Evolutionary conservation across 768 basidiomycete genomes (phyloP).

Genomic region (Termitomyces sp.): DNA sequence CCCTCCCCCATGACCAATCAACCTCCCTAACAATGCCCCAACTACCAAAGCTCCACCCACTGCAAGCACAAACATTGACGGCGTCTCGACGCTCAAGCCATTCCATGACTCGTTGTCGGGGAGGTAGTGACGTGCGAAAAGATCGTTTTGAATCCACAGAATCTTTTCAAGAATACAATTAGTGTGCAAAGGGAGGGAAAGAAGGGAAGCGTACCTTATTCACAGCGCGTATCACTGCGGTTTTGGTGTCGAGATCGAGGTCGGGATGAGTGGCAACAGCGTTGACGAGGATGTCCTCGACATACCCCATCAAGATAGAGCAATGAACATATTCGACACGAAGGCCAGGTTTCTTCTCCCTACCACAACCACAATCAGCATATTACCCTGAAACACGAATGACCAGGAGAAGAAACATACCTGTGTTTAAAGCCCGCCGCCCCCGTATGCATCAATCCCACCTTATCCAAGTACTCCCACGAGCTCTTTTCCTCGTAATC

Average conservation of each 20-base stretch:
- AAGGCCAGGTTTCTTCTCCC: conserved; percentile 23
- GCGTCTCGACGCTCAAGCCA: not conserved
- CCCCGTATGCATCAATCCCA: conserved; percentile 46
- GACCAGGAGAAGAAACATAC: conserved; percentile 17
- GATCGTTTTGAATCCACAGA: conserved; percentile 43
- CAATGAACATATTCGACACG: conserved; percentile 35
- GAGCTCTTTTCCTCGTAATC: conserved; percentile 35
- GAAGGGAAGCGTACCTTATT: conserved; percentile 31
- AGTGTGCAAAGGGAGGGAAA: not conserved
- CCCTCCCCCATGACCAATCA: not conserved
- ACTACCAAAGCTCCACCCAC: not conserved
- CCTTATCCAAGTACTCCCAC: conserved; percentile 43
- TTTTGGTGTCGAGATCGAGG: conserved; percentile 29
- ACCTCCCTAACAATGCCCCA: not conserved
- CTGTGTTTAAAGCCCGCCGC: conserved; percentile 36
- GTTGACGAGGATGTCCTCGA: conserved; percentile 38
- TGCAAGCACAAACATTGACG: not conserved
- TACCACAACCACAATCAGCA: not conserved
- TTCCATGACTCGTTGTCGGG: not conserved
- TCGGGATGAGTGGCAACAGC: conserved; percentile 35
- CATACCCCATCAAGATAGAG: conserved; percentile 36
- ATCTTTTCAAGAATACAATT: conserved; percentile 19
- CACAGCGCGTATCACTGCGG: conserved; percentile 32
- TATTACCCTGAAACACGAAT: not conserved
- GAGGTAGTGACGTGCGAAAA: conserved; percentile 17